Percentiles rank a stretch among this genome's conserved stretches.
phyloP scores from a whole-genome alignment of 73 alveolate species.

The Paramecium biaurelia region DNA sequence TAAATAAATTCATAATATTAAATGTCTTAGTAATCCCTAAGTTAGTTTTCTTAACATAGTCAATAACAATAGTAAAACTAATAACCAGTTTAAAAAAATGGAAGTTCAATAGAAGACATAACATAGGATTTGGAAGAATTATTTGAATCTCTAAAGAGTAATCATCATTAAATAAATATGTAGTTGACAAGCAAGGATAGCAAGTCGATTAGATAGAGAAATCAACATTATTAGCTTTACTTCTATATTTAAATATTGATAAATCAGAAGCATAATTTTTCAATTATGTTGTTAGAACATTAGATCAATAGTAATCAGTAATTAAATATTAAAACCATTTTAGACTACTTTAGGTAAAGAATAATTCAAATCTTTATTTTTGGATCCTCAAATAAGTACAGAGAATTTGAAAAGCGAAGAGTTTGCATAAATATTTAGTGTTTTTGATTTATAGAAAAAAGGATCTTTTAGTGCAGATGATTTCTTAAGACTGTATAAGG shows the following conservation, averaged over 20 bases:
- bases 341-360: not conserved
- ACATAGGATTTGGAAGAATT: constrained; percentile 5
- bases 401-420: constrained; percentile 32
- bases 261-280: constrained; percentile 30
- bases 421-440: constrained; percentile 21
- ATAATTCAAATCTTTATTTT: not conserved
- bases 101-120: not conserved
- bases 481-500: not conserved
- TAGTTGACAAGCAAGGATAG: constrained; percentile 19
- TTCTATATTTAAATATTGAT: constrained; percentile 10
- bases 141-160: constrained; percentile 15
- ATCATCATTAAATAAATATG: not conserved
- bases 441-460: not conserved
- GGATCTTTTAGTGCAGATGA: constrained; percentile 48
- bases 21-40: constrained; percentile 3
- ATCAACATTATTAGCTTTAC: constrained; percentile 28
- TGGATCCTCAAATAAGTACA: constrained; percentile 40
- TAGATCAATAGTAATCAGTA: not conserved
- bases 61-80: not conserved
- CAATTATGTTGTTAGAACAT: constrained; percentile 8
- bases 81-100: not conserved
- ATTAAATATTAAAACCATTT: not conserved
- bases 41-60: constrained; percentile 8
- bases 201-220: constrained; percentile 17
- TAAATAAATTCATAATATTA: not conserved